These are phyloP conservation scores for Solanum medicagineum DNA, from an alignment of 257 asterid genomes.

Conservation along the genomic window DNA sequence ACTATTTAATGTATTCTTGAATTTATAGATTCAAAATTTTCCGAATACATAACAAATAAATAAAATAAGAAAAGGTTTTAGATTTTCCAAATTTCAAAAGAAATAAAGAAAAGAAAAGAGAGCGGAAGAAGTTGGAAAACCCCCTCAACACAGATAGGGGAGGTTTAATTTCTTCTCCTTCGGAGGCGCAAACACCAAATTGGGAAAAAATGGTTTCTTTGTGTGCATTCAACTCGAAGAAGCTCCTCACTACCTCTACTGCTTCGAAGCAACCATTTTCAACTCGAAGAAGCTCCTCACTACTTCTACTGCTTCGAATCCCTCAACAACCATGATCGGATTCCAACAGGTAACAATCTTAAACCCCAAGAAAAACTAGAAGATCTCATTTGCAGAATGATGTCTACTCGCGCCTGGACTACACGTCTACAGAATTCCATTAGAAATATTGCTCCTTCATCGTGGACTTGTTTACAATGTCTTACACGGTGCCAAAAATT, in stretches of 20 bases:
- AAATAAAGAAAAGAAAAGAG: too few species aligned
- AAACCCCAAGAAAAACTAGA: constrained; percentile 45
- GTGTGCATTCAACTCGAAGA: background rate
- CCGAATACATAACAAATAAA: too few species aligned
- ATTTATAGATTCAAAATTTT: too few species aligned
- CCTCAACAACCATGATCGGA: background rate
- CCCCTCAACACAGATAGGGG: too few species aligned
- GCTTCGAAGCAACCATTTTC: background rate
- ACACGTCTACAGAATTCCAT: constrained; percentile 84
- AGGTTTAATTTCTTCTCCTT: too few species aligned
- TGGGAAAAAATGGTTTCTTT: too few species aligned
- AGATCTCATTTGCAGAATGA: constrained; percentile 68
- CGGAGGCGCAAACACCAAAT: too few species aligned
- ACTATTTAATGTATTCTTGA: too few species aligned
- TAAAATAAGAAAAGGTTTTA: too few species aligned
- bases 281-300: background rate
- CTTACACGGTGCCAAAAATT: constrained; percentile 41
- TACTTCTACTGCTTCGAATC: background rate
- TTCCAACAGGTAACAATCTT: constrained; percentile 12
- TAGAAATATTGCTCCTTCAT: constrained; percentile 52
- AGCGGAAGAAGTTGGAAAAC: too few species aligned
- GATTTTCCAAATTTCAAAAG: too few species aligned
- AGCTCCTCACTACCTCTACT: background rate
- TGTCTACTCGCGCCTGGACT: constrained; percentile 86
- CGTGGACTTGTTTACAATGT: constrained; percentile 75